Base-by-base conservation (phyloP, 2,329 filamentous ascomycete species). In the Beauveria brongniartii region DNA sequence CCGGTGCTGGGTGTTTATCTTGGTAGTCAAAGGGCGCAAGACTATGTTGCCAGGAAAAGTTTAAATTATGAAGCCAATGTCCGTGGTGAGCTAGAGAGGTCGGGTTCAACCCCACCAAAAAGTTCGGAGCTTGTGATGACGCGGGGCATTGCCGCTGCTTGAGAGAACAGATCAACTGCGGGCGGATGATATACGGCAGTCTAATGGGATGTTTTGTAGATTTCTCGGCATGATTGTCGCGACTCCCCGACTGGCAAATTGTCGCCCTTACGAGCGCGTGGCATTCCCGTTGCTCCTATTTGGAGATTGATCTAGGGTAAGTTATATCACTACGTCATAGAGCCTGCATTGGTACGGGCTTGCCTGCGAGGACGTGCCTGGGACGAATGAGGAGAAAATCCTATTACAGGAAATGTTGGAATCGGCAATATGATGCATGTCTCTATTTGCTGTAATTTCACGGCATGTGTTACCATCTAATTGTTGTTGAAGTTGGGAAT, bases 41-140 rank as follows among this genome's bases (percentile, higher is more conserved):
- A 12, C 7, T 41, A 30, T 52, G 47, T 52, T 44, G 48, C 14
- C 50, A 9, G 37, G 2, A 1, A 22, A 26, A 28, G 20, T 26
- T n/a, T 26, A 37, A 47, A 24, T 34, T 34, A 34, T 51, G 47
- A 46, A 40, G 26, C 10, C 20, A 26, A 41, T 53, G 26, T 16
- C 14, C n/a, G 28, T 34, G 26, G 50, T 48, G 46, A 14, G 50
- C 41, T 26, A 43, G 7, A 18, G 14, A 26, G 41, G 55, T n/a
- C n/a, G 47, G 20, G 47, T 40, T 48, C 22, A 59, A 59, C 57
- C 57, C 57, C 57, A 59, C 57, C 50, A 59, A 54, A 52, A 54
- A 28, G 50, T 20, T 47, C 7, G 10, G 44, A 50, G 44, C 55
- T 41, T 48, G n/a, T 54, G 41, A 47, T 46, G 26, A 47, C 57